Evolutionary conservation across 2,329 filamentous ascomycete genomes (phyloP), one percentile per base, ranked within the genome.

Genomic region (Alternaria incomplexa): DNA sequence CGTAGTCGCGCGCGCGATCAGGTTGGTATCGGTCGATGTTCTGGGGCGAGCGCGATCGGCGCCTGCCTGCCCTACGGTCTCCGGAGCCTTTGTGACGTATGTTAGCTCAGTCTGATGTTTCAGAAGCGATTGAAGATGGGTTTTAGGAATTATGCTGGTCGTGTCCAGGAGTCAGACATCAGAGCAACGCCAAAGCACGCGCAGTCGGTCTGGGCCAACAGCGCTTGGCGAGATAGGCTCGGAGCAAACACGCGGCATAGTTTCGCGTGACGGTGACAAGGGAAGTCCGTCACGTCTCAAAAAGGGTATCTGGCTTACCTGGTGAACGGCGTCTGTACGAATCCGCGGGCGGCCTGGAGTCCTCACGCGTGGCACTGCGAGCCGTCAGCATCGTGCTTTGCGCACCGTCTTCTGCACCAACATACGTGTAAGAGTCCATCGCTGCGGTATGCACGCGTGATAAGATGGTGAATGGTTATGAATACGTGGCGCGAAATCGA

Each of bases 1-100:
- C 90, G 57, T 93, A 91, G 67, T 93, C 91, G 70, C 92, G 86
- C 22, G 81, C 80, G 30, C 91, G 88, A 53, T 90, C 86, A 22
- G 91, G 91, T 73, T 94, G 91, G 75, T 95, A 95, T 60, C 92
- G 86, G 74, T 95, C 92, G 62, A 93, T 88, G 13, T 87, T 83
- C 20, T 83, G 82, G 4, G 91, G 92, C 1, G 92, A 95, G 58
- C 92, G 89, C 30, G 91, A 93, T 67, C 90, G 90, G 53, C 80
- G 79, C 56, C 83, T 78, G 53, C 70, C 64, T 44, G 72, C 65
- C 56, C 77, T 72, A 40, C 76, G 77, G 44, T 78, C 77, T 56
- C 70, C 75, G 22, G 74, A 62, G 36, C 60, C 72, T 74, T 36
- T 30, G 22, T 36, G 53, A 44, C n/a, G 23, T 40, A 59, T 13